Conservation (phyloP, 2,329 filamentous ascomycete genomes). For the Ophiostoma ulmi region DNA sequence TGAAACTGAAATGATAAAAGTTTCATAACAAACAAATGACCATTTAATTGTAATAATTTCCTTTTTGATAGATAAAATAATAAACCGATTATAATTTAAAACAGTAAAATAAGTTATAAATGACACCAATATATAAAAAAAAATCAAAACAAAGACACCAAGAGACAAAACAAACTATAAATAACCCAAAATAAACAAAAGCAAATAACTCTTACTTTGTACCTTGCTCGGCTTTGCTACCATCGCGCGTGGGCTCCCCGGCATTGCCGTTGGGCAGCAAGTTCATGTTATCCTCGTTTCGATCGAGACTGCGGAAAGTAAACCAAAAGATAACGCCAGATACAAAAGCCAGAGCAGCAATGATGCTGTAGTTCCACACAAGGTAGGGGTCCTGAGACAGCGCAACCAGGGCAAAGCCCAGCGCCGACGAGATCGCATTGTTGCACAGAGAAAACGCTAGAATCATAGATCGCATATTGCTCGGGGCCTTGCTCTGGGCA, state of each 20-base stretch:
- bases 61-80: too few relatives aligned
- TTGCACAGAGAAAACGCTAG: background rate
- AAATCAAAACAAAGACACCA: background rate
- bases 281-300: background rate
- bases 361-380: background rate
- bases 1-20: too few relatives aligned
- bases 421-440: slow-evolving; percentile 58
- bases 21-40: too few relatives aligned
- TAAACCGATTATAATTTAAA: too few relatives aligned
- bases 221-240: background rate
- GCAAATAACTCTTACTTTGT: background rate
- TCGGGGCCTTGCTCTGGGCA: slow-evolving; percentile 58
- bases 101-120: background rate
- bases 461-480: background rate
- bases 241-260: background rate
- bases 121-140: background rate
- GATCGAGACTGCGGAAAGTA: background rate
- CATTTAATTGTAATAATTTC: too few relatives aligned
- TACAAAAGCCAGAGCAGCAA: background rate
- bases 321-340: background rate
- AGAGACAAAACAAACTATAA: background rate
- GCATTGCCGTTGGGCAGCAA: background rate
- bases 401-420: slow-evolving; percentile 63
- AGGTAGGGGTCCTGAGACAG: slow-evolving; percentile 54
- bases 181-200: background rate